phyloP scores from a whole-genome alignment of 2,329 filamentous ascomycete genomes.

The Ophiocordyceps sinensis region DNA sequence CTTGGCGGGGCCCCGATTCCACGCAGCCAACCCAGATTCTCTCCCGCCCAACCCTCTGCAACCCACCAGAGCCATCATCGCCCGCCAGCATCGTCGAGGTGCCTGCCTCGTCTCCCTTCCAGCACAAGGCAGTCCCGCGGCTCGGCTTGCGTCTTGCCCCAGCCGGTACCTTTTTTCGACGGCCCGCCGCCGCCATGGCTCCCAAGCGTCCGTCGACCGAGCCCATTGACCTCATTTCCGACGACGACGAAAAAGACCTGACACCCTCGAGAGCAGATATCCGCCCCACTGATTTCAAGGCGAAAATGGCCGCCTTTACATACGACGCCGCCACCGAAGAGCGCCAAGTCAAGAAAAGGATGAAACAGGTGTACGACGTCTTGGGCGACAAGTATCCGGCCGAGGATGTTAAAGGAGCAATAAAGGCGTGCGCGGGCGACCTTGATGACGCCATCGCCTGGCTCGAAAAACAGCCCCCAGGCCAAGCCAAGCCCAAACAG shows the following conservation, averaged over 20 bases:
- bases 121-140: conserved; percentile 18
- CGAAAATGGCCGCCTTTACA: conserved; percentile 21
- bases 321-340: conserved; percentile 34
- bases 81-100: conserved; percentile 52
- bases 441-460: conserved; percentile 20
- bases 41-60: conserved; percentile 20
- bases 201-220: conserved; percentile 23
- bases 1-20: conserved; percentile 15
- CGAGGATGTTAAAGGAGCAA: conserved; percentile 17
- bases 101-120: conserved; percentile 71
- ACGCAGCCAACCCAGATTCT: conserved; percentile 36
- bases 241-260: conserved; percentile 31
- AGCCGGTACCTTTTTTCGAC: conserved; percentile 55
- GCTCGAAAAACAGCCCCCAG: conserved; percentile 10
- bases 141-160: conserved; percentile 55
- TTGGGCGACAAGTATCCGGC: conserved; percentile 16
- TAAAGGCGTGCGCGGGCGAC: conserved; percentile 17
- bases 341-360: conserved; percentile 17
- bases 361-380: conserved; percentile 22
- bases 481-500: background rate
- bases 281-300: conserved; percentile 41
- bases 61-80: conserved; percentile 23
- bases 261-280: conserved; percentile 45
- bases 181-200: conserved; percentile 19
- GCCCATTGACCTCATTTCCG: conserved; percentile 32